phyloP scores from a whole-genome alignment of 306 rosid species.

The Cicer judaicum region DNA sequence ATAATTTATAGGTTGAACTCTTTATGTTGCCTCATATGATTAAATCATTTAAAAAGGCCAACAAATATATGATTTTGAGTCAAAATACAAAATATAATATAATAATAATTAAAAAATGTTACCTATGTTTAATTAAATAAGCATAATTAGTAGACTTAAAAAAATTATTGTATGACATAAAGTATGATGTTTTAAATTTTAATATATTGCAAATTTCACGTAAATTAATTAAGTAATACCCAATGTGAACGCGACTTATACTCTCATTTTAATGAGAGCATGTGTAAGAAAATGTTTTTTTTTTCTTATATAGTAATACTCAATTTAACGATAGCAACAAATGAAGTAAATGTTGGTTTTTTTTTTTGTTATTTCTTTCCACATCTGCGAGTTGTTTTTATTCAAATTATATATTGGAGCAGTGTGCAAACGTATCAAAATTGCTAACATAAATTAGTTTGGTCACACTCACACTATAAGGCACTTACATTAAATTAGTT shows the following conservation, averaged over 20 bases:
- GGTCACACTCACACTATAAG: background rate
- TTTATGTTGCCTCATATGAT: background rate
- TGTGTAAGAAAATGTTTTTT: too few species aligned
- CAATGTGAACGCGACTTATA: too few species aligned
- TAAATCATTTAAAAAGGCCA: background rate
- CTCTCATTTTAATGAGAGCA: too few species aligned
- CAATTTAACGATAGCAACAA: background rate
- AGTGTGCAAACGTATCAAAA: constrained; percentile 27
- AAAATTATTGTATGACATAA: too few species aligned
- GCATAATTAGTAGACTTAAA: too few species aligned
- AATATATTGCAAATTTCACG: too few species aligned
- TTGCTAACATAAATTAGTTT: constrained; percentile 4
- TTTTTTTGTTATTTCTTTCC: background rate
- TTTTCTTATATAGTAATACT: too few species aligned
- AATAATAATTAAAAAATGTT: too few species aligned
- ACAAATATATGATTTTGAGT: background rate
- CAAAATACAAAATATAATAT: background rate
- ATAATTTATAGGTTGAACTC: background rate
- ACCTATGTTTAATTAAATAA: too few species aligned
- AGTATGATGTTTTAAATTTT: too few species aligned
- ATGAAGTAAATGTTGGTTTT: background rate
- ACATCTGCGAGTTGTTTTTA: constrained; percentile 6
- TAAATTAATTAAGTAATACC: too few species aligned
- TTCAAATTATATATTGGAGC: constrained; percentile 22
- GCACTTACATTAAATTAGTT: background rate